phyloP scores from a whole-genome alignment of 495 filamentous ascomycete species.

The Podospora pseudoanserina region DNA sequence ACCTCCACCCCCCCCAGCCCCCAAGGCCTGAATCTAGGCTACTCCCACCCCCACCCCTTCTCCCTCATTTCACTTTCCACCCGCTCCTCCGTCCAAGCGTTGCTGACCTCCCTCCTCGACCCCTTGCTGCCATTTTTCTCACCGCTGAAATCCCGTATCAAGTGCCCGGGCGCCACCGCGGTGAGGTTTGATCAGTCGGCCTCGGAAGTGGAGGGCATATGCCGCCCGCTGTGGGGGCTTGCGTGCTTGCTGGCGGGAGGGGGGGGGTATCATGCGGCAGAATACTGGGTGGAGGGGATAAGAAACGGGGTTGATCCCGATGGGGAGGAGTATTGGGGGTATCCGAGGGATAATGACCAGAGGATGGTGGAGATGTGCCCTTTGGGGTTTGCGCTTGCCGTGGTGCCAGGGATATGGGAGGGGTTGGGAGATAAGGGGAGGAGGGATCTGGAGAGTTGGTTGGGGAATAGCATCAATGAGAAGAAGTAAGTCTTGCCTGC shows the following conservation, averaged over 20 bases:
- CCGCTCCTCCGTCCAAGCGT: slow-evolving; percentile 54
- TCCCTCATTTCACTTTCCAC: slow-evolving; percentile 43
- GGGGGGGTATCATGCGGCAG: slow-evolving; percentile 56
- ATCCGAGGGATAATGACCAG: slow-evolving; percentile 68
- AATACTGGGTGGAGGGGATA: slow-evolving; percentile 65
- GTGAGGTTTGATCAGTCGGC: slow-evolving; percentile 71
- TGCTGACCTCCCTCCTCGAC: slow-evolving; percentile 57
- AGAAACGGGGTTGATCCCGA: slow-evolving; percentile 63
- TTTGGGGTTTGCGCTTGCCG: slow-evolving; percentile 60
- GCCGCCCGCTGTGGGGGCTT: slow-evolving; percentile 70
- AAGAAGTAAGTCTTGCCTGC: slow-evolving; percentile 48
- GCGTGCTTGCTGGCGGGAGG: slow-evolving; percentile 64
- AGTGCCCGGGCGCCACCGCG: slow-evolving; percentile 59
- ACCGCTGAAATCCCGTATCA: slow-evolving; percentile 53
- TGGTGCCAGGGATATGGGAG: slow-evolving; percentile 65
- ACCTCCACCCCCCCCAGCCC: slow-evolving; percentile 9
- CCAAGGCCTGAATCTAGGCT: slow-evolving; percentile 49
- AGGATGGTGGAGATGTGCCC: slow-evolving; percentile 85
- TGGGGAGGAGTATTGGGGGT: slow-evolving; percentile 68
- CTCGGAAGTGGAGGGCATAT: slow-evolving; percentile 72
- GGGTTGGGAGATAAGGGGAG: slow-evolving; percentile 56
- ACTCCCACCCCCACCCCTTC: slow-evolving; percentile 48
- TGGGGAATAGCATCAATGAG: slow-evolving; percentile 68
- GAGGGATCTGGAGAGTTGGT: slow-evolving; percentile 61
- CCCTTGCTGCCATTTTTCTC: slow-evolving; percentile 64